Base-by-base conservation (phyloP, 2,329 filamentous ascomycete species). In the Trichoderma endophyticum region DNA sequence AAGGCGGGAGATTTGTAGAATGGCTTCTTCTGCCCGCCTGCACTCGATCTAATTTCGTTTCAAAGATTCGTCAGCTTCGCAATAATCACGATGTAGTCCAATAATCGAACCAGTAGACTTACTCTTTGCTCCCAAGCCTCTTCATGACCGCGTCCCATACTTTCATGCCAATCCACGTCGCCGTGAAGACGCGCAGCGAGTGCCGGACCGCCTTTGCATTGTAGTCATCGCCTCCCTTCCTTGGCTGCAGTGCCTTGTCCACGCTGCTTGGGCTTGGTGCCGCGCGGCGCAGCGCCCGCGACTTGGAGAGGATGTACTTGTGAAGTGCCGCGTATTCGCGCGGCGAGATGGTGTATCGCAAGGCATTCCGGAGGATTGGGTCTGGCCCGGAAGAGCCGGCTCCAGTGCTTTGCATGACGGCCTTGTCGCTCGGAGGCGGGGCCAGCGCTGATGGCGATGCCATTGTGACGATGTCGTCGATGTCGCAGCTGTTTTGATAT, bases 301-400 rank as follows among this genome's bases (percentile, higher is more conserved):
- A 91, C 61, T 91, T 90, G 73, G 93, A 94, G 65, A 96, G 86
- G 68, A 97, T 87, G 79, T 95, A 94, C 78, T 92, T 91, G 81
- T 97, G 94, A 21, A 98, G 88, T 1, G 91, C 84, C 75, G 93
- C 91, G 82, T 98, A 98, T 81, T 98, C 95, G 80, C 91, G 90
- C 56, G 93, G 90, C 7, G 90, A 92, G 79, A 95, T 94, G 72
- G 93, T 96, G 82, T 97, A 95, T 75, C 94, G 91, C 72, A 98
- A 86, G 57, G 93, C 91, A 81, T 96, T 97, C 81, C 93, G 93
- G 71, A 97, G 86, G 74, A 97, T 87, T 6, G 93, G 92, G 75
- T 95, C 92, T 72, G 82, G 71, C 21, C 71, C 71, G 18, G 70
- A 34, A 28, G 64, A 32, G 30, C 36, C 59, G 34, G 69, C 12